Evolutionary conservation across 2,329 filamentous ascomycete species (phyloP).

Genomic region (Trichoderma atroviride): DNA sequence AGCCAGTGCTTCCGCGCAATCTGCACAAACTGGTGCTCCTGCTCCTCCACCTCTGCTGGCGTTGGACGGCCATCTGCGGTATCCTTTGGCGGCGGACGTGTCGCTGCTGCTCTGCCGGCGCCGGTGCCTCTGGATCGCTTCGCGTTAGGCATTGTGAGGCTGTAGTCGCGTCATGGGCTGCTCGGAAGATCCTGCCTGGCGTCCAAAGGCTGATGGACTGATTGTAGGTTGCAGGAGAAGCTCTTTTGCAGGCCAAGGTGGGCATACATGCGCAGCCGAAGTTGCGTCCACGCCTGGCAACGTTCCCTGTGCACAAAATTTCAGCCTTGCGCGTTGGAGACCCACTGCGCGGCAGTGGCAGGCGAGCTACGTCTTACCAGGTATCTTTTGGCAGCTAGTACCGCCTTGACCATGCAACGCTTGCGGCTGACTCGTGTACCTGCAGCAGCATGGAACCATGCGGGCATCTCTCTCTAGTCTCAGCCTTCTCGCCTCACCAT

Average conservation of each 20-base stretch:
- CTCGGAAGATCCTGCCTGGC: neutral
- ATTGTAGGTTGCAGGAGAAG: conserved; percentile 1
- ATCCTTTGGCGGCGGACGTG: conserved; percentile 43
- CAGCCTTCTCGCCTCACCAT: conserved; percentile 24
- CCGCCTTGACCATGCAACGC: neutral
- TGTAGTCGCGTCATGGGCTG: conserved; percentile 24
- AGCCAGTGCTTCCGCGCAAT: conserved; percentile 87
- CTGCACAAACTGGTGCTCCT: conserved; percentile 71
- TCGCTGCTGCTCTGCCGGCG: conserved; percentile 43
- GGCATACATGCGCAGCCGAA: conserved; percentile 7
- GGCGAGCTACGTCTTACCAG: conserved; percentile 3
- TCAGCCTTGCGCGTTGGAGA: conserved; percentile 31
- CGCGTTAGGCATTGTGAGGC: conserved; percentile 56
- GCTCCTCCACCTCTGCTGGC: conserved; percentile 70
- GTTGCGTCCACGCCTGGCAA: conserved; percentile 15
- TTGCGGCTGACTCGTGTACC: conserved; percentile 3
- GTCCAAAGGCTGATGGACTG: neutral
- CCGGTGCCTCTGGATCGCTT: conserved; percentile 61
- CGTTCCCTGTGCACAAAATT: conserved; percentile 29
- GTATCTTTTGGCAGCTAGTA: conserved; percentile 17
- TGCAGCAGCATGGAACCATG: conserved; percentile 4
- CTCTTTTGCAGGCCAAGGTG: neutral
- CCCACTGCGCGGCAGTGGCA: conserved; percentile 24
- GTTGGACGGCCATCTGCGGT: conserved; percentile 49
- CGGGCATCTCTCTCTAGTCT: neutral